Evolutionary conservation across 2,329 filamentous ascomycete species (phyloP).

Genomic region (Trichoderma hamatum): DNA sequence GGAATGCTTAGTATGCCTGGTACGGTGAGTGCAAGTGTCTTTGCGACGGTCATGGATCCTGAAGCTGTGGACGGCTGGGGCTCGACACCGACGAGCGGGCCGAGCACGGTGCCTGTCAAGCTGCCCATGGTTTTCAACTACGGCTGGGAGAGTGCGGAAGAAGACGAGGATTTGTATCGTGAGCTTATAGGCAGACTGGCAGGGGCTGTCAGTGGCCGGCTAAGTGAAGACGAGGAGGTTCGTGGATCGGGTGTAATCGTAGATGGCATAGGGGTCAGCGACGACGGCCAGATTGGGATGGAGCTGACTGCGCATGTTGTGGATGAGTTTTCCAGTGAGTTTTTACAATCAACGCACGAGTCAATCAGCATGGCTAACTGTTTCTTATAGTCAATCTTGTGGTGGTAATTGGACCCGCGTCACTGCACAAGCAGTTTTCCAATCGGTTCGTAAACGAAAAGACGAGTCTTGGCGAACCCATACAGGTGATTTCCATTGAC

Average conservation of each 20-base stretch:
- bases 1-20: conserved; percentile 77
- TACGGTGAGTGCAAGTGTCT: conserved; percentile 82
- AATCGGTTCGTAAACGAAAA: conserved; percentile 64
- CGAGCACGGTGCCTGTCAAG: conserved; percentile 86
- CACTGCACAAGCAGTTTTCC: conserved; percentile 73
- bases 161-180: conserved; percentile 72
- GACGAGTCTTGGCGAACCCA: conserved; percentile 64
- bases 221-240: conserved; percentile 74
- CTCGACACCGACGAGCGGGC: conserved; percentile 85
- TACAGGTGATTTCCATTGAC: conserved; percentile 76
- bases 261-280: conserved; percentile 75
- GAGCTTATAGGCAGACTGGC: conserved; percentile 76
- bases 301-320: conserved; percentile 80
- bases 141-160: conserved; percentile 72
- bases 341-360: conserved; percentile 10
- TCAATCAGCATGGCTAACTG: background rate
- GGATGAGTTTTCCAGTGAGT: conserved; percentile 55
- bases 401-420: conserved; percentile 78
- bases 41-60: conserved; percentile 84
- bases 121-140: conserved; percentile 90
- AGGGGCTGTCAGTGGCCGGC: conserved; percentile 73
- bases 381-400: conserved; percentile 69
- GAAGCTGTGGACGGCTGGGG: conserved; percentile 82
- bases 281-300: conserved; percentile 66
- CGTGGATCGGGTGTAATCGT: conserved; percentile 79